Conservation (phyloP, 192 early-diverging fungal species). For the Lobosporangium transversale region DNA sequence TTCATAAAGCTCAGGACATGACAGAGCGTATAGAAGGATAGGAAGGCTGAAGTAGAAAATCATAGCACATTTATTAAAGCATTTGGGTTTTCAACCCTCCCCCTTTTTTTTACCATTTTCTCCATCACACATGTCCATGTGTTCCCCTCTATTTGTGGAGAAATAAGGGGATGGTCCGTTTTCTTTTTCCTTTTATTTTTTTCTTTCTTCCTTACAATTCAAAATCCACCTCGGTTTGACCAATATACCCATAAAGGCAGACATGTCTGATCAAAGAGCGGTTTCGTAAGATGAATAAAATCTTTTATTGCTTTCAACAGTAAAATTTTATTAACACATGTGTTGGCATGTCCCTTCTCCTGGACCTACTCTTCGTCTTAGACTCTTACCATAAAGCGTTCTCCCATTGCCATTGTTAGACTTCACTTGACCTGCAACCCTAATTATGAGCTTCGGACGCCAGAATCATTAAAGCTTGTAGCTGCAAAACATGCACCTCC, state of each 20-base stretch:
- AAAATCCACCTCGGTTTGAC: neutral
- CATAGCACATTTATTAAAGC: too few relatives aligned
- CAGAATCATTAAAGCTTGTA: constrained; percentile 16
- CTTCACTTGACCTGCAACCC: constrained; percentile 36
- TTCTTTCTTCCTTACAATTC: neutral
- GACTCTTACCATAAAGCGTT: too few relatives aligned
- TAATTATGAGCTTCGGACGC: constrained; percentile 22
- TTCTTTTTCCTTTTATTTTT: neutral
- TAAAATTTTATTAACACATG: neutral
- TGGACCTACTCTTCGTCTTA: too few relatives aligned
- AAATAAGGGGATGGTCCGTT: too few relatives aligned
- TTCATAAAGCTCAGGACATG: constrained; percentile 60
- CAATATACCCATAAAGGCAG: too few relatives aligned
- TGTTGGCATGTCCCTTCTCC: too few relatives aligned
- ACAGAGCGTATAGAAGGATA: constrained; percentile 28
- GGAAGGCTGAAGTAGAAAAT: too few relatives aligned
- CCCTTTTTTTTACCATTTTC: too few relatives aligned
- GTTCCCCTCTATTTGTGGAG: too few relatives aligned
- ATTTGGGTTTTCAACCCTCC: constrained; percentile 1
- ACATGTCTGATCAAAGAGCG: constrained; percentile 24
- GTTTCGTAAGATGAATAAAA: constrained; percentile 17
- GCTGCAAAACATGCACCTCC: constrained; percentile 23
- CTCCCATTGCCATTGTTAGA: constrained; percentile 2
- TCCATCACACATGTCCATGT: too few relatives aligned
- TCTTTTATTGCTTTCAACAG: neutral